Base-by-base conservation (phyloP, 257 asterid species). In the Solanum dulcamara region DNA sequence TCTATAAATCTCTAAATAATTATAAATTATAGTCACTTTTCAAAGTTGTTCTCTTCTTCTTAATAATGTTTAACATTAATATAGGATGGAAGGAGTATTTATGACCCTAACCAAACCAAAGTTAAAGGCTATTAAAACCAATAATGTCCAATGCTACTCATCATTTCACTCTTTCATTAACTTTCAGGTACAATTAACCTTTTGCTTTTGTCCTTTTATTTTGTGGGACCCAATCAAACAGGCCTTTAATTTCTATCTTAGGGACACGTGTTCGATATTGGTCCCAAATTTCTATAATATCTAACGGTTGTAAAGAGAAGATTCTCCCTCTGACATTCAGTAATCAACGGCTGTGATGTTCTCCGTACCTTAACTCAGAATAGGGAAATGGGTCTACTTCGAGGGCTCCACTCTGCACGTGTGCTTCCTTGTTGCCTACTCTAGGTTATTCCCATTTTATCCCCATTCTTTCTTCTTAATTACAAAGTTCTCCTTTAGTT, bases 31-130 rank as follows among this genome's bases (percentile, higher is more conserved):
- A 35, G 38, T 35, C 38, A 35, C 38, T 35, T 2, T 35, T 35
- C 4, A 5, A 2, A 35, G 4, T n/a, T n/a, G 38, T 35, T 35
- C 38, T 35, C 4, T 35, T 35, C 38, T 35, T 35, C 24, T 51
- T 2, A 51, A 51, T 51, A 2, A 51, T 51, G 59, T 51, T 6
- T 17, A 51, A 51, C 59, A 51, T 17, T 18, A 51, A 51, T 50
- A 1, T 18, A 51, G 59, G 59, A 0, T 17, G 0, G 24, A 51
- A 18, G 24, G 17, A 18, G 6, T 62, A 85, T 86, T 66, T 83
- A 83, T 87, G 77, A 44, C 67, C 28, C 55, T 20, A 64, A 89
- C 89, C 89, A 15, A 80, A 82, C 87, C 86, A 67, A 30, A 84
- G 88, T 83, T 85, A 14, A 55, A 85, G 87, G 89, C 86, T 40